Conservation (phyloP, 495 filamentous ascomycete species). For the Hyphodiscus hymeniophilus region DNA sequence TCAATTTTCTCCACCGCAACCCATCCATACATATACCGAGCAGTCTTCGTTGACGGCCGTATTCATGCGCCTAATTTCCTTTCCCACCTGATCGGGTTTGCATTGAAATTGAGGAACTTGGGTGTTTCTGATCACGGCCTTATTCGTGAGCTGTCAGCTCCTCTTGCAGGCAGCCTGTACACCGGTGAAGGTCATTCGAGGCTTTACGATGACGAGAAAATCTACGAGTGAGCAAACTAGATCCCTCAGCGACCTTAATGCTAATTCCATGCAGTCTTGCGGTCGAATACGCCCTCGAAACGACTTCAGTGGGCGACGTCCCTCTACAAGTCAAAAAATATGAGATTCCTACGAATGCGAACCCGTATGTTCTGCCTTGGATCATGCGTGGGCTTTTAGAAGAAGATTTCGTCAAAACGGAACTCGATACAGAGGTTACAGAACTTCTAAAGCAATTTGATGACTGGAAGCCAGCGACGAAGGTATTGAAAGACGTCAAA, state of each 20-base stretch:
- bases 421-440: slow-evolving; percentile 65
- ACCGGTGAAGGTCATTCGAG: slow-evolving; percentile 88
- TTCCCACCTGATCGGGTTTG: slow-evolving; percentile 86
- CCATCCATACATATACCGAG: slow-evolving; percentile 88
- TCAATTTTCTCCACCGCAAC: slow-evolving; percentile 73
- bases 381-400: slow-evolving; percentile 88
- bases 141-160: slow-evolving; percentile 79
- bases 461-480: slow-evolving; percentile 82
- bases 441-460: slow-evolving; percentile 84
- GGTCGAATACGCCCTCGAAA: slow-evolving; percentile 79
- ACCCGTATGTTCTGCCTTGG: slow-evolving; percentile 90
- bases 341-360: slow-evolving; percentile 39
- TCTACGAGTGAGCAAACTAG: slow-evolving; percentile 64
- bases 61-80: slow-evolving; percentile 92
- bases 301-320: slow-evolving; percentile 50
- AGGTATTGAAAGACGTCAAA: slow-evolving; percentile 91
- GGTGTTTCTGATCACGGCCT: slow-evolving; percentile 89
- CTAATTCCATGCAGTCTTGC: slow-evolving; percentile 53
- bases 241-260: neutral
- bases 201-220: slow-evolving; percentile 82
- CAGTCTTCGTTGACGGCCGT: slow-evolving; percentile 89
- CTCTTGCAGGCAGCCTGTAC: slow-evolving; percentile 87
- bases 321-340: slow-evolving; percentile 42
- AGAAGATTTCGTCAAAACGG: slow-evolving; percentile 80
- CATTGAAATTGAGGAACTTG: slow-evolving; percentile 85